Evolutionary conservation across 202 grass and related monocot species (phyloP).

Genomic region (Saccharum hybrid): DNA sequence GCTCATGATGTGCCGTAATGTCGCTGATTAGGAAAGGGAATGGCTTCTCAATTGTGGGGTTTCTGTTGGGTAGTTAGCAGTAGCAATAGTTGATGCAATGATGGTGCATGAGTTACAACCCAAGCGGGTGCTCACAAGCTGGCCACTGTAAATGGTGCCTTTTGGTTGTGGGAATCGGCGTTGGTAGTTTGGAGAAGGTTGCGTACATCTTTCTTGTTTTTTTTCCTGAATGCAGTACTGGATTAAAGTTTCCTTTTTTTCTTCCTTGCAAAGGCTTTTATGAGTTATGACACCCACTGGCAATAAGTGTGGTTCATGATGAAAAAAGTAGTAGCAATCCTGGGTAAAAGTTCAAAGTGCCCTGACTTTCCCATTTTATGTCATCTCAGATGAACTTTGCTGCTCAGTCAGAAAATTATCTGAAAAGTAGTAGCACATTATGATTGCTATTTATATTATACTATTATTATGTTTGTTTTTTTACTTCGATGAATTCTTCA

Average conservation of each 20-base stretch:
- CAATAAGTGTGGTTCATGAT: constrained; percentile 48
- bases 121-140: constrained; percentile 26
- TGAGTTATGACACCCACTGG: constrained; percentile 30
- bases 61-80: constrained; percentile 44
- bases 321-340: constrained; percentile 21
- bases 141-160: constrained; percentile 24
- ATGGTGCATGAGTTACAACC: constrained; percentile 15
- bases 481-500: neutral
- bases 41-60: constrained; percentile 1
- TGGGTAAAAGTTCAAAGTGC: constrained; percentile 41
- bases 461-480: neutral
- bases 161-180: constrained; percentile 7
- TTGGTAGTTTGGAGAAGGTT: constrained; percentile 17
- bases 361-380: constrained; percentile 27
- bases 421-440: constrained; percentile 1
- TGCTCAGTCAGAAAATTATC: constrained; percentile 29
- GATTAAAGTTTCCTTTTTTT: constrained; percentile 6
- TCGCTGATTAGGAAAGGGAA: constrained; percentile 30
- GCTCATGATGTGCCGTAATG: constrained; percentile 51
- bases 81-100: constrained; percentile 33
- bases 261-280: constrained; percentile 6
- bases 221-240: neutral
- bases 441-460: neutral
- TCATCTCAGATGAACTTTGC: constrained; percentile 32
- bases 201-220: neutral